Percentiles rank a stretch among this genome's conserved stretches.
Evolutionary conservation across 306 rosid species (phyloP).

Genomic region (Spatholobus suberectus): DNA sequence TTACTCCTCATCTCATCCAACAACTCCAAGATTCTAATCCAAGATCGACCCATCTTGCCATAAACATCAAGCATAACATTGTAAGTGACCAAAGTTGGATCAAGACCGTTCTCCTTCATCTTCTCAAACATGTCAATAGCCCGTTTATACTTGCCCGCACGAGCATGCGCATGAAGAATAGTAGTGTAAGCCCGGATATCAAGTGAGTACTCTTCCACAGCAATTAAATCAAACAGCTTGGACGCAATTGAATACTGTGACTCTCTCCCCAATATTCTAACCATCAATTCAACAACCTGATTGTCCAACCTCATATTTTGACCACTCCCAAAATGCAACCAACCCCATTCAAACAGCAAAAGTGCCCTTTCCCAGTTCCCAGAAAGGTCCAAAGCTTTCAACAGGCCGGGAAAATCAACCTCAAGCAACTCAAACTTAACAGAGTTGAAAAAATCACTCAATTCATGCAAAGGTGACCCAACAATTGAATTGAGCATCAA

Average conservation of each 20-base stretch:
- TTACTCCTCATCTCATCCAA: conserved; percentile 79
- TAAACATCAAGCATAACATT: conserved; percentile 95
- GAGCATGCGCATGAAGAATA: conserved; percentile 79
- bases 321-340: conserved; percentile 51
- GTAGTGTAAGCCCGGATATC: conserved; percentile 83
- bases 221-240: conserved; percentile 78
- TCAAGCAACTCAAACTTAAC: conserved; percentile 65
- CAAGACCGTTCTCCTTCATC: conserved; percentile 74
- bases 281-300: conserved; percentile 75
- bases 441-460: conserved; percentile 62
- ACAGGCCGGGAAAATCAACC: conserved; percentile 69
- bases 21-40: conserved; percentile 72
- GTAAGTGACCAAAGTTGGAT: conserved; percentile 90
- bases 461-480: conserved; percentile 60
- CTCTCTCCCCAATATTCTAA: conserved; percentile 83
- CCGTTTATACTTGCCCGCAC: conserved; percentile 71
- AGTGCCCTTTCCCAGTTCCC: conserved; percentile 82
- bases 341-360: conserved; percentile 82
- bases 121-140: conserved; percentile 75
- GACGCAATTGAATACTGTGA: conserved; percentile 85
- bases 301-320: conserved; percentile 60
- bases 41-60: conserved; percentile 97
- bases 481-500: conserved; percentile 67
- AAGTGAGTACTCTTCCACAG: conserved; percentile 75
- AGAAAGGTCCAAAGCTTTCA: conserved; percentile 81